These are phyloP conservation scores for Angomonas desouzai DNA, from an alignment of 208 protist species.

Conservation along the genomic window DNA sequence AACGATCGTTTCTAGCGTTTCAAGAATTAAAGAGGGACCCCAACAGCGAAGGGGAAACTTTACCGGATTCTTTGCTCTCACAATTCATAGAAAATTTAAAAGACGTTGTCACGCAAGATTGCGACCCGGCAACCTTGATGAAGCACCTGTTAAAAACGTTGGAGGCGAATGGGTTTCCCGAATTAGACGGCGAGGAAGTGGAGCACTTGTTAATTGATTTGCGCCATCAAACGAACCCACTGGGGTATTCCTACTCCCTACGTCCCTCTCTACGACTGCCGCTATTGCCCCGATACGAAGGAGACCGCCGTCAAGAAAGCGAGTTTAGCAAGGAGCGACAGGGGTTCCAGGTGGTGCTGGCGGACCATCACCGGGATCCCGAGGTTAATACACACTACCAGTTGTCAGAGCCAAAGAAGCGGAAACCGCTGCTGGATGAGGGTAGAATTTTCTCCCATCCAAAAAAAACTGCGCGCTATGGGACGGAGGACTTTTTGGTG, in stretches of 20 bases:
- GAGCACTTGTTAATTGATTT: conserved; percentile 26
- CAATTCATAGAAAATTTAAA: conserved; percentile 7
- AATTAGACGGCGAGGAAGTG: conserved; percentile 45
- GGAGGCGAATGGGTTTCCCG: conserved; percentile 66
- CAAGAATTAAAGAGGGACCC: not conserved
- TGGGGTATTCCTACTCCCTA: conserved; percentile 75
- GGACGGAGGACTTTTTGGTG: conserved; percentile 78
- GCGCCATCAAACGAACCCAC: conserved; percentile 29
- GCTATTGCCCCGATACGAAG: conserved; percentile 61
- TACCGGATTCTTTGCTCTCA: not conserved
- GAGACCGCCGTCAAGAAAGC: conserved; percentile 55
- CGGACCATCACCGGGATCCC: conserved; percentile 41
- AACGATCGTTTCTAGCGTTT: not conserved
- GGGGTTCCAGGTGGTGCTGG: conserved; percentile 57
- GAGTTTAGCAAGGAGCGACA: conserved; percentile 45
- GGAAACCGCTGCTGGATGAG: conserved; percentile 71
- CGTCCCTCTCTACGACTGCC: conserved; percentile 35
- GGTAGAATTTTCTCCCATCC: conserved; percentile 82
- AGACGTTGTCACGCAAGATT: not conserved
- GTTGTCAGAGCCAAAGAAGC: conserved; percentile 69
- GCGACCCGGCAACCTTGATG: not conserved
- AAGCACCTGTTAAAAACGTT: conserved; percentile 25
- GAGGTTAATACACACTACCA: conserved; percentile 79
- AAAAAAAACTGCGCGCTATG: conserved; percentile 71
- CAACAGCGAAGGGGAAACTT: not conserved